These are phyloP conservation scores for Kalmusia sp. DNA, from an alignment of 2,329 filamentous ascomycete genomes.

Conservation along the genomic window DNA sequence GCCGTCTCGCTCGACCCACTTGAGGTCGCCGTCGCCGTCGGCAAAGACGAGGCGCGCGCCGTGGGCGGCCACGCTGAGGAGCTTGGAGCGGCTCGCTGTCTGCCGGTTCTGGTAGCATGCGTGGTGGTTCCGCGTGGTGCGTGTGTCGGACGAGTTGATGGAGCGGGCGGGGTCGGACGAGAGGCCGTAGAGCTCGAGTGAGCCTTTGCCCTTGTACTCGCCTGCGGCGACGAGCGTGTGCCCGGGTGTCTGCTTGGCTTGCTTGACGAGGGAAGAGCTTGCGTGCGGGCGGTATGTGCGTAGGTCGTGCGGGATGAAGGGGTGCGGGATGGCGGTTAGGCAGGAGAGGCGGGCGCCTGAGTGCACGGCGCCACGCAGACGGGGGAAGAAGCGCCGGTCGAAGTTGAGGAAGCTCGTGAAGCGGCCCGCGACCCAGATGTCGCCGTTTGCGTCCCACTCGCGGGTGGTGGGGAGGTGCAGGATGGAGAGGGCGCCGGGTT, in stretches of 20 bases:
- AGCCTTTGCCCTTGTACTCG: conserved; percentile 91
- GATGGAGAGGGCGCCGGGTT: conserved; percentile 83
- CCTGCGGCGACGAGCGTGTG: conserved; percentile 82
- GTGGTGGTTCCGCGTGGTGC: conserved; percentile 51
- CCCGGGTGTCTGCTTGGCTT: conserved; percentile 61
- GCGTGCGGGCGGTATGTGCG: conserved; percentile 64
- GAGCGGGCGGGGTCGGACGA: conserved; percentile 44
- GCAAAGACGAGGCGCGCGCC: conserved; percentile 83
- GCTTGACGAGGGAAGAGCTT: conserved; percentile 61
- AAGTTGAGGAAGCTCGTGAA: conserved; percentile 91
- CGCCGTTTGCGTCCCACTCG: conserved; percentile 67
- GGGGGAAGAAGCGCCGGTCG: conserved; percentile 84
- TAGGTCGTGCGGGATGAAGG: conserved; percentile 68
- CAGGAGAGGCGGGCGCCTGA: conserved; percentile 82
- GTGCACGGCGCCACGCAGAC: conserved; percentile 78
- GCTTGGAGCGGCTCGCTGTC: conserved; percentile 78
- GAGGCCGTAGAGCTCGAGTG: conserved; percentile 83
- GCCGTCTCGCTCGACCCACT: conserved; percentile 91
- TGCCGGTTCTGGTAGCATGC: conserved; percentile 70
- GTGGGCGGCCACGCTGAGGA: conserved; percentile 82
- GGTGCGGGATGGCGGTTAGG: conserved; percentile 72
- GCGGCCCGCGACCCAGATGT: conserved; percentile 87
- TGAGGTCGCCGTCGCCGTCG: conserved; percentile 82
- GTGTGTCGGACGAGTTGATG: conserved; percentile 36
- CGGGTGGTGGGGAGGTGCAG: conserved; percentile 73